Evolutionary conservation across 345 rosid genomes (phyloP).

Genomic region (Eucalyptus curtisii): DNA sequence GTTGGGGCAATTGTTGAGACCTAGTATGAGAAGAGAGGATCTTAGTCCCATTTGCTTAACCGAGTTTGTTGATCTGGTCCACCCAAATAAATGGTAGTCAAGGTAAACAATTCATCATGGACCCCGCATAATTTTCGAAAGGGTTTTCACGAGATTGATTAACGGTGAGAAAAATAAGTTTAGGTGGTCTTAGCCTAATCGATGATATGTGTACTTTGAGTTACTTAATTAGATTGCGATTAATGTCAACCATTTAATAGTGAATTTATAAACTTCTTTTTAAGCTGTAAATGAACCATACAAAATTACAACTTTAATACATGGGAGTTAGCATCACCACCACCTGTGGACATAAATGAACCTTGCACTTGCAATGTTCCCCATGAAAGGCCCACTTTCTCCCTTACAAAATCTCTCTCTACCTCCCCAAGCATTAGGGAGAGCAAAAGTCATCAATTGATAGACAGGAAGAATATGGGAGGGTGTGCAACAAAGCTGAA

Average conservation of each 20-base stretch:
- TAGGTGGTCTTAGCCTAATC: neutral
- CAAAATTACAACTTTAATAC: neutral
- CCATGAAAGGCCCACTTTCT: constrained; percentile 3
- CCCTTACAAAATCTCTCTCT: neutral
- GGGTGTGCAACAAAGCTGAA: constrained; percentile 41
- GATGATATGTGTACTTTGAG: neutral
- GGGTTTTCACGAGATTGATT: neutral
- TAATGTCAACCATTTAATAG: neutral
- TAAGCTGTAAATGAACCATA: neutral
- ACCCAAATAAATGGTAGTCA: neutral
- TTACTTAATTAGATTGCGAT: neutral
- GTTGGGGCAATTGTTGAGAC: neutral
- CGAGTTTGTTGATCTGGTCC: neutral
- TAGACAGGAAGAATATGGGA: constrained; percentile 16
- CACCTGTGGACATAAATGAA: neutral
- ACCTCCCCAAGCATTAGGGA: neutral
- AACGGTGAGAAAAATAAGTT: neutral
- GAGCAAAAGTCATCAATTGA: neutral
- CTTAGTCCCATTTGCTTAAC: neutral
- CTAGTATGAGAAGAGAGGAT: neutral
- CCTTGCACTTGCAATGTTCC: neutral
- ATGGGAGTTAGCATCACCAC: neutral
- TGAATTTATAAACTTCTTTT: neutral
- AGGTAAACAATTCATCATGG: neutral
- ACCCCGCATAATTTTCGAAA: neutral